A percentile compares a stretch with the other conserved stretches of the same genome.
These are phyloP conservation scores for Albugo candida DNA, from an alignment of 352 stramenopile species.

Conservation along the genomic window DNA sequence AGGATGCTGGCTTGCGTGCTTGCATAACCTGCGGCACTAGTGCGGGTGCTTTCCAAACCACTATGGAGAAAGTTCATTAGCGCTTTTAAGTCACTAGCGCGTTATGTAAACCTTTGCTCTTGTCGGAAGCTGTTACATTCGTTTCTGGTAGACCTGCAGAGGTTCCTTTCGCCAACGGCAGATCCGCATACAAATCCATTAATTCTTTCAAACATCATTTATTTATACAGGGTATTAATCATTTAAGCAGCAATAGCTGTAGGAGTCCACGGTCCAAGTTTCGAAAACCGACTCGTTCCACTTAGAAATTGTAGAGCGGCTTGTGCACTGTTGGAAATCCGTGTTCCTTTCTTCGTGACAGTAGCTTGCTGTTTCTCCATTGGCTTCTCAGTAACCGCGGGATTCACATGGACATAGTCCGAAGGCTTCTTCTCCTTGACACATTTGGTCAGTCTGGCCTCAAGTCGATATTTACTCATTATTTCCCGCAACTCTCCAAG, in stretches of 20 bases:
- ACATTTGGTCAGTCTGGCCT: background rate
- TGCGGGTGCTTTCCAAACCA: background rate
- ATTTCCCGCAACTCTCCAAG: slow-evolving; percentile 1
- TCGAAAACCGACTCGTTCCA: too few relatives aligned
- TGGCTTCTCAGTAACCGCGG: too few relatives aligned
- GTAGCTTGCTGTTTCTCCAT: too few relatives aligned
- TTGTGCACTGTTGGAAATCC: too few relatives aligned
- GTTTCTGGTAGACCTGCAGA: slow-evolving; percentile 19
- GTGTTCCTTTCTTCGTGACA: too few relatives aligned
- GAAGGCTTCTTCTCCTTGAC: too few relatives aligned
- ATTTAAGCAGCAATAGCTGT: too few relatives aligned
- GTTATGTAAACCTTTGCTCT: background rate
- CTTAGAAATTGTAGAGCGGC: too few relatives aligned
- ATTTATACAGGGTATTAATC: too few relatives aligned
- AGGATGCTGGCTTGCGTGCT: slow-evolving; percentile 6
- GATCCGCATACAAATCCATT: slow-evolving; percentile 68
- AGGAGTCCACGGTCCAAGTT: too few relatives aligned
- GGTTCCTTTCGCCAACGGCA: slow-evolving; percentile 45
- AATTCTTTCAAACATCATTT: too few relatives aligned
- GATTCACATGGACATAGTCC: too few relatives aligned
- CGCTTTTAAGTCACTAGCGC: background rate
- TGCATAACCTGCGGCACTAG: background rate
- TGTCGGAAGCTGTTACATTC: slow-evolving; percentile 26
- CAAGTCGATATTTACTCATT: background rate
- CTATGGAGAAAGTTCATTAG: background rate